Base-by-base conservation (phyloP, 345 rosid genomes). In the Eutrema yunnanense region DNA sequence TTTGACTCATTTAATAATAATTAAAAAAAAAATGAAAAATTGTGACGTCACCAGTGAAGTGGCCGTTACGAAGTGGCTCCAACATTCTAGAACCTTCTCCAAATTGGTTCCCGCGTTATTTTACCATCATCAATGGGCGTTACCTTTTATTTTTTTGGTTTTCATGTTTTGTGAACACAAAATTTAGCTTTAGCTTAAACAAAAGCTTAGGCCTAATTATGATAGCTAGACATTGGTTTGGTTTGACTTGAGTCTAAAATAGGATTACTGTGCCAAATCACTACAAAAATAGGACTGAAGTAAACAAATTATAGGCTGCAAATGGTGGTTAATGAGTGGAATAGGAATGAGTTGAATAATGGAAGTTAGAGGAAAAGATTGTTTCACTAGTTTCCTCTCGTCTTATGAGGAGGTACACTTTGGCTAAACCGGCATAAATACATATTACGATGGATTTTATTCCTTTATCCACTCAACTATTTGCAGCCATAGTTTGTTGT, bases 11-110 rank as follows among this genome's bases (percentile, higher is more conserved):
- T 36, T 56, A 4, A 14, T 36, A 22, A 44, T 46, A 2, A 47
- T 1, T 7, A 47, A 9, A 34, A 8, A 34, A 8, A 9, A 0
- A 36, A 36, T 54, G 32, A 14, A 33, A 9, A 64, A 36, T 6
- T 44, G 26, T 73, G 71, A 73, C 65, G 65, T 64, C 65, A 73
- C 33, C 5, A 4, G 9, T 62, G 44, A 62, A 13, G 62, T 72
- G 53, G 36, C 34, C n/a, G 44, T 14, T 59, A 48, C 58, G 74
- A 2, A 34, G 73, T 33, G 43, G 59, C 22, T 44, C 37, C 27
- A 36, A 58, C 22, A 16, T 48, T 26, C 19, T 26, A 8, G 53
- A 43, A 42, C 22, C 30, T 53, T 41, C 41, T 6, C 5, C 33
- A 5, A 16, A 54, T 41, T 42, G 52, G 52, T 41, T 38, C 50